These are phyloP conservation scores for Xylariales sp. DNA, from an alignment of 2,329 filamentous ascomycete genomes.

Conservation along the genomic window DNA sequence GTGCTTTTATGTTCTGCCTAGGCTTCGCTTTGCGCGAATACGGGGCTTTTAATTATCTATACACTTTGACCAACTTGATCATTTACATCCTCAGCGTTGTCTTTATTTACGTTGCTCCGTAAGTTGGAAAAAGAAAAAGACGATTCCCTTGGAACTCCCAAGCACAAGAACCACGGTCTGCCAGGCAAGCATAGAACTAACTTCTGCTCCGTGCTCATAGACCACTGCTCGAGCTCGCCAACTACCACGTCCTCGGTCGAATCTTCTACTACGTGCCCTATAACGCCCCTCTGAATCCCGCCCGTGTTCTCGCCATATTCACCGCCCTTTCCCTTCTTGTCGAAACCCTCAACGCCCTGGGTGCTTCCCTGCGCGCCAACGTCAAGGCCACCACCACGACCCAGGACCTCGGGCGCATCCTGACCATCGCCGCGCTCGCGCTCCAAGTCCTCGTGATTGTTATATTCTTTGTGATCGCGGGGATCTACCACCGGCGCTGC, in stretches of 20 bases:
- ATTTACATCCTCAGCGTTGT: neutral
- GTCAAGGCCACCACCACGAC: slow-evolving; percentile 18
- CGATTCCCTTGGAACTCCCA: no score
- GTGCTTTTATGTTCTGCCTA: slow-evolving; percentile 43
- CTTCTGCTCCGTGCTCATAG: slow-evolving; percentile 23
- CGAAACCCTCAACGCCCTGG: slow-evolving; percentile 40
- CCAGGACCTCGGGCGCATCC: slow-evolving; percentile 28
- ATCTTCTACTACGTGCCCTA: slow-evolving; percentile 60
- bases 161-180: no score
- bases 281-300: slow-evolving; percentile 46
- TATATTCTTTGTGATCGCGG: slow-evolving; percentile 38
- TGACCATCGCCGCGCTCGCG: slow-evolving; percentile 36
- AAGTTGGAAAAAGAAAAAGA: neutral
- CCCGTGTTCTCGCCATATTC: slow-evolving; percentile 41
- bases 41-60: slow-evolving; percentile 44
- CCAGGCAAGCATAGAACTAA: no score
- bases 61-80: slow-evolving; percentile 14
- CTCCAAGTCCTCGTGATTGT: slow-evolving; percentile 44
- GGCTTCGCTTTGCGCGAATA: slow-evolving; percentile 51
- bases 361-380: slow-evolving; percentile 36
- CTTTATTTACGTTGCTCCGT: slow-evolving; percentile 3
- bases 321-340: slow-evolving; percentile 39
- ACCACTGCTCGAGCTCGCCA: slow-evolving; percentile 58
- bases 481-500: slow-evolving; percentile 38
- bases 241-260: slow-evolving; percentile 60